Percentiles rank a stretch among this genome's conserved stretches.
These are phyloP conservation scores for Naumovozyma castellii DNA, from an alignment of 805 yeast genomes.

Conservation along the genomic window DNA sequence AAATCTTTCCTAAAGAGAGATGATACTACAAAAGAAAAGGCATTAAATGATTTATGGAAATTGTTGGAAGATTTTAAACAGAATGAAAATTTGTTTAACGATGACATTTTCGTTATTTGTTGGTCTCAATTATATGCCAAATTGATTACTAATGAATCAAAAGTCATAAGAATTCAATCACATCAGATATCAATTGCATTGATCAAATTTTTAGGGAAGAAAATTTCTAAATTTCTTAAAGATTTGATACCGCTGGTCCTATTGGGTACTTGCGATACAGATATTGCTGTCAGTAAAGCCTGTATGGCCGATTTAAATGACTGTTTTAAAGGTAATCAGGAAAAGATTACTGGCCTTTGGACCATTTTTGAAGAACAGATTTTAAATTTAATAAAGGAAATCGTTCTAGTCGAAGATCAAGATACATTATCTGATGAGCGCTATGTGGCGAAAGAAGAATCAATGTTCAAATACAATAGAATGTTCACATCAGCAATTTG, in stretches of 20 bases:
- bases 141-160: slow-evolving; percentile 60
- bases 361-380: slow-evolving; percentile 47
- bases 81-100: slow-evolving; percentile 26
- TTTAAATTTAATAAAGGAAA: slow-evolving; percentile 43
- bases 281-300: slow-evolving; percentile 45
- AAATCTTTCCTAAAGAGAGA: slow-evolving; percentile 72
- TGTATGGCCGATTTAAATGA: slow-evolving; percentile 39
- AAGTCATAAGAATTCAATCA: slow-evolving; percentile 48
- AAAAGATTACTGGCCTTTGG: slow-evolving; percentile 52
- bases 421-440: slow-evolving; percentile 69
- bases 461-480: slow-evolving; percentile 52
- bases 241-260: slow-evolving; percentile 69
- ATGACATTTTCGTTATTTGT: slow-evolving; percentile 46
- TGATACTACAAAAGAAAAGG: slow-evolving; percentile 76
- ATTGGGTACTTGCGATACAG: slow-evolving; percentile 62
- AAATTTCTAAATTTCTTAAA: slow-evolving; percentile 54
- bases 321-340: slow-evolving; percentile 49
- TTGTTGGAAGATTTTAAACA: slow-evolving; percentile 20
- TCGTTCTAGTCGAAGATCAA: slow-evolving; percentile 46
- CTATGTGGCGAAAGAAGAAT: slow-evolving; percentile 55
- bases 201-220: slow-evolving; percentile 43
- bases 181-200: slow-evolving; percentile 58
- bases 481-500: slow-evolving; percentile 42
- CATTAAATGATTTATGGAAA: slow-evolving; percentile 45
- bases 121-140: slow-evolving; percentile 83